Evolutionary conservation across 2,329 filamentous ascomycete genomes (phyloP).

Genomic region (Chaetomium strumarium): DNA sequence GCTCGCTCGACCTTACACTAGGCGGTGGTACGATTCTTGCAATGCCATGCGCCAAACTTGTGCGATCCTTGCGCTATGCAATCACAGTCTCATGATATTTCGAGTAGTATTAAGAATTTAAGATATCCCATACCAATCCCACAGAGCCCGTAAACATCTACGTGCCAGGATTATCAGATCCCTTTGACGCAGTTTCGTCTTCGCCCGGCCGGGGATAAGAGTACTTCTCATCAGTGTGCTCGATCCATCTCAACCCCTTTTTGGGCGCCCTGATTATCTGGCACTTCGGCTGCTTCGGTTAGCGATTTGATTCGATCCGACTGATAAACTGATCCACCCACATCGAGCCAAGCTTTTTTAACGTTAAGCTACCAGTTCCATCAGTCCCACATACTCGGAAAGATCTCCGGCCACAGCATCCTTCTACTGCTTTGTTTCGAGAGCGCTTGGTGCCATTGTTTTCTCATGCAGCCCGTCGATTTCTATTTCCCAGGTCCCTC

Average conservation of each 20-base stretch:
- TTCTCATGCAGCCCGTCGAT: no score
- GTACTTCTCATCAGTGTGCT: neutral
- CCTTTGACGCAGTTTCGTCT: no score
- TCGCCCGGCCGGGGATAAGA: no score
- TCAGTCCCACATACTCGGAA: neutral
- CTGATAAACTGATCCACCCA: neutral
- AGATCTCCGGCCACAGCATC: neutral
- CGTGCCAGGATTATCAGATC: no score
- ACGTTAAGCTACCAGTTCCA: constrained; percentile 14
- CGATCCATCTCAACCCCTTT: constrained; percentile 9
- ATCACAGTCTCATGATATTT: neutral
- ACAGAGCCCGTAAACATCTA: no score
- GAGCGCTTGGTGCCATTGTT: no score
- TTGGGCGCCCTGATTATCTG: neutral
- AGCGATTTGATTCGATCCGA: constrained; percentile 11
- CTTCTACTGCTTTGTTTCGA: no score
- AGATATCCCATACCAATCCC: no score
- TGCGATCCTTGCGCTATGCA: neutral
- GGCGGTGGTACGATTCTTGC: neutral
- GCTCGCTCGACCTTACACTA: neutral
- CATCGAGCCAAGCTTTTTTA: constrained; percentile 24
- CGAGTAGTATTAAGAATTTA: neutral
- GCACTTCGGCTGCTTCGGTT: constrained; percentile 11
- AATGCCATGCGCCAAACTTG: neutral
- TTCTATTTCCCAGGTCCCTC: no score